Evolutionary conservation across 306 rosid genomes (phyloP).

Genomic region (Vigna unguiculata): DNA sequence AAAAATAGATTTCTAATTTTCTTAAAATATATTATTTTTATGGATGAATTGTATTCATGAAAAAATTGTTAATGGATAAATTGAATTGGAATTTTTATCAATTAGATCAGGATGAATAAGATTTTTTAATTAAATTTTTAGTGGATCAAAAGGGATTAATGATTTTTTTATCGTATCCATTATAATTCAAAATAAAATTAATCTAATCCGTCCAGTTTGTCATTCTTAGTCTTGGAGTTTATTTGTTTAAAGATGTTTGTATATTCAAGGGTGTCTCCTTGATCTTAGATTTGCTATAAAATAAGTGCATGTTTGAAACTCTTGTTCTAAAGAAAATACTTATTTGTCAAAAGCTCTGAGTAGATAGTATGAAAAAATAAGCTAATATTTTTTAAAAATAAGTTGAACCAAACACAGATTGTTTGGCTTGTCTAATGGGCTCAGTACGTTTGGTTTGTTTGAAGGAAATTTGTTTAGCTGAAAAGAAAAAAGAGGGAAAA

Average conservation of each 20-base stretch:
- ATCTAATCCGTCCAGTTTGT: too few relatives aligned
- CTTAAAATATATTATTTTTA: too few relatives aligned
- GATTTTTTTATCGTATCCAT: too few relatives aligned
- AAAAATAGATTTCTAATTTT: too few relatives aligned
- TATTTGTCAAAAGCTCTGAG: neutral
- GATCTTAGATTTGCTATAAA: neutral
- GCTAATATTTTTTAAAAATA: neutral
- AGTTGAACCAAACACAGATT: constrained; percentile 1
- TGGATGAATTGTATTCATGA: too few relatives aligned
- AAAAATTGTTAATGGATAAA: too few relatives aligned
- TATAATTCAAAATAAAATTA: too few relatives aligned
- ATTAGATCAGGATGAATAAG: too few relatives aligned
- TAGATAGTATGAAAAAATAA: neutral
- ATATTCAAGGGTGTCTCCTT: constrained; percentile 30
- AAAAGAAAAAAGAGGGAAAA: neutral
- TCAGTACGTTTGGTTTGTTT: neutral
- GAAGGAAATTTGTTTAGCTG: neutral
- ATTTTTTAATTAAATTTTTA: too few relatives aligned
- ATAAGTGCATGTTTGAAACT: neutral
- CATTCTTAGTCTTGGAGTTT: neutral
- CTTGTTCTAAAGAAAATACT: neutral
- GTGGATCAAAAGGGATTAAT: too few relatives aligned
- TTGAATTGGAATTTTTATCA: too few relatives aligned
- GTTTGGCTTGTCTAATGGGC: neutral
- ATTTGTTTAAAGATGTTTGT: neutral